Evolutionary conservation across 225 moss, liverwort and hornwort species (phyloP), one percentile per base, ranked within the genome.

Genomic region (Pseudoscleropodium purum): DNA sequence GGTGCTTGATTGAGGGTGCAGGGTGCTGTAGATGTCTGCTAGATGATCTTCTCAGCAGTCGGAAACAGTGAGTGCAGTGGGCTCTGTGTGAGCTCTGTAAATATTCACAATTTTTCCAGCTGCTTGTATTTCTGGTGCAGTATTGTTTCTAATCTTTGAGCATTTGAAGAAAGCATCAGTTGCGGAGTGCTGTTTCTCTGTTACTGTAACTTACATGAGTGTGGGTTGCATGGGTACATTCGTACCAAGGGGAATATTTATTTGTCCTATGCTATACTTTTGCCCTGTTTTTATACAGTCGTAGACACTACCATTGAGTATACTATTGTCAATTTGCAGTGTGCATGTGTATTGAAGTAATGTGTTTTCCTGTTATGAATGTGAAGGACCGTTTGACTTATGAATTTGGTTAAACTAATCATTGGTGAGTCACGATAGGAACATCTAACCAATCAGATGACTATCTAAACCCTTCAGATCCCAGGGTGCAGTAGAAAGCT

Each of bases 51-150:
- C 85, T 85, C 43, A 73, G 89, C 85, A 70, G 56, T 81, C 75
- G 63, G 61, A 68, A 60, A 63, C 75, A 89, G 84, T 52, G 79
- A 88, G 79, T 57, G 77, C 73, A 72, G 75, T 75, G 74, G 52
- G 84, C 84, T 84, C 81, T 47, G 39, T 89, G 68, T 56, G 78
- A 89, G 82, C 88, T 82, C 73, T 93, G 92, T 93, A 93, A 91
- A 93, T 93, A 91, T 67, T 73, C 87, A 77, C 87, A 85, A 79
- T 72, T 93, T 90, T 93, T 86, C 65, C 82, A 88, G 87, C 60
- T 82, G 37, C 85, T 89, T 89, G 87, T 85, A 85, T 85, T 82
- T 85, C 88, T 87, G 82, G 64, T 85, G 89, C 77, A 82, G 39
- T 37, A 72, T 61, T 51, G 7, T 79, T 83, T 68, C 76, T 62